Evolutionary conservation across 129 eudicot genomes (phyloP).

Genomic region (Pittosporum tobira): DNA sequence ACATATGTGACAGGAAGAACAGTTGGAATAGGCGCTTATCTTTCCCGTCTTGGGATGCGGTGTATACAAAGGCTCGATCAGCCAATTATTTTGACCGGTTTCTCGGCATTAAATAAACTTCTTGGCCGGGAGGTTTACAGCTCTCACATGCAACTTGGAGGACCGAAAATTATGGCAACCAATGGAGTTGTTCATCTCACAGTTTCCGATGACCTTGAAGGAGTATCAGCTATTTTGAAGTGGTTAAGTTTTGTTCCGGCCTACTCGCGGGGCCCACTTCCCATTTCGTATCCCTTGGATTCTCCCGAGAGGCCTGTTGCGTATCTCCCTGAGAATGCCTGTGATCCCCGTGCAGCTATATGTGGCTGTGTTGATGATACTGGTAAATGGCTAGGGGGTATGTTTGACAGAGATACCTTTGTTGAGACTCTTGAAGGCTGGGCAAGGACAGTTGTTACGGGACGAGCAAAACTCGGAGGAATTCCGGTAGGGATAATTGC

Average conservation of each 20-base stretch:
- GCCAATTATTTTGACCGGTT: constrained; percentile 89
- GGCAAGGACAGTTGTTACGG: constrained; percentile 99
- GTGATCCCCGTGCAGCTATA: constrained; percentile 97
- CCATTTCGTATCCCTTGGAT: constrained; percentile 57
- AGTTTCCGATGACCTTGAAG: constrained; percentile 93
- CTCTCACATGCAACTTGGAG: constrained; percentile 99
- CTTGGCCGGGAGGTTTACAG: constrained; percentile 97
- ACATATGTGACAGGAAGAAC: constrained; percentile 96
- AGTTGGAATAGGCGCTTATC: constrained; percentile 95
- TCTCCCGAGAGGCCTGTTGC: constrained; percentile 68
- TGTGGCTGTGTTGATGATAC: constrained; percentile 50
- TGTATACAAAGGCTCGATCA: constrained; percentile 96
- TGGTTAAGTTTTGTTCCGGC: constrained; percentile 93
- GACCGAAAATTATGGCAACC: constrained; percentile 95
- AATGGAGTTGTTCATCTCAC: constrained; percentile 94
- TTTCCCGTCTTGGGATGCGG: constrained; percentile 97
- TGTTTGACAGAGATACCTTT: constrained; percentile 77
- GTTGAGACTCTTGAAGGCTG: constrained; percentile 96
- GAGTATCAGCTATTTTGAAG: constrained; percentile 74
- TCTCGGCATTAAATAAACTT: constrained; percentile 89
- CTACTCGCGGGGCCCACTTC: constrained; percentile 85
- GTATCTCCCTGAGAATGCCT: constrained; percentile 74
- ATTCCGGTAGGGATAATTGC: constrained; percentile 92
- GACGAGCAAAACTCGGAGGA: constrained; percentile 96
- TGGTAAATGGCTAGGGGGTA: constrained; percentile 81